Base-by-base conservation (phyloP, 306 rosid species). In the Malus sieversii region DNA sequence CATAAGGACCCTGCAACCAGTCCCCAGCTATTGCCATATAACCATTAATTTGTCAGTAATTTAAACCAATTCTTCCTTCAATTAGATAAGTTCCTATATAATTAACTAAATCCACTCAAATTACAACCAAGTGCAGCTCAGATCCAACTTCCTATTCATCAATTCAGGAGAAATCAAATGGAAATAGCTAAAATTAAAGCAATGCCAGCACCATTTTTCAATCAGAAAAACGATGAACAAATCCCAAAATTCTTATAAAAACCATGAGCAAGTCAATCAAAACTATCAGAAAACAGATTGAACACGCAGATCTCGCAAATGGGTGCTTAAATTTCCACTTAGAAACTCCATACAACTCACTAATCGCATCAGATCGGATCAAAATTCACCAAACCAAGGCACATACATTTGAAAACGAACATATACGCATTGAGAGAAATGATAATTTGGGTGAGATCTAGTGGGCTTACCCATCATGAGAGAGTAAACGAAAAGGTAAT, bases 1-100 rank as follows among this genome's bases (percentile, higher is more conserved):
- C 99, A 77, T 96, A 96, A 33, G 99, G 99, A 79, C 99, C 99
- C 90, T 96, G 99, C 93, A 96, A 85, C 99, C 99, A 96, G 81
- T 96, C 99, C 82, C 99, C 99, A 72, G 99, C 99, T 96, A 83
- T 79, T 73, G 71, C 83, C 83, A 74, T 75, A 85, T 14, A 66
- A 71, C 57, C 74, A 59, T 1, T 11, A 60, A 53, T 48, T 27
- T 20, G 16, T 52, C 30, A 68, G 80, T 76, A 42, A 68, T n/a
- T 48, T 11, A 38, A 8, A 53, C 61, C 68, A 20, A 8, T 33
- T 33, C 11, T 10, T 48, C 25, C 27, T 25, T 32, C 57, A 53
- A 52, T 46, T 15, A 53, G 27, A n/a, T 3, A 55, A 51, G 40
- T 72, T 55, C 20, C 4, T 62, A 61, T n/a, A 55, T 18, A 68